Evolutionary conservation across 164 flowering plant species (phyloP), one percentile per base, ranked within the genome.

Genomic region (Echeveria elegans): DNA sequence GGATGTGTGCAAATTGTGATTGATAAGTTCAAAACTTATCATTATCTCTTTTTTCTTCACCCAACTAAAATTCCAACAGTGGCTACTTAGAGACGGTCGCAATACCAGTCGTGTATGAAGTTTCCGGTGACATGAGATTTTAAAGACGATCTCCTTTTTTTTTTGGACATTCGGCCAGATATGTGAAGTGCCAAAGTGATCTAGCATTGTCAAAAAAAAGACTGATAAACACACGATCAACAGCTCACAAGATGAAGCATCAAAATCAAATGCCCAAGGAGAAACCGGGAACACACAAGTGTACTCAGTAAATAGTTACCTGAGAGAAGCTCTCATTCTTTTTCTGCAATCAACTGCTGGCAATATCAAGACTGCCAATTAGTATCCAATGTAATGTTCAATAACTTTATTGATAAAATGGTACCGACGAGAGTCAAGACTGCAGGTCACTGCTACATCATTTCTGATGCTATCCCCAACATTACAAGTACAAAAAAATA

Each of bases 301-400:
- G 82, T 18, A 73, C 98, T 83, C 79, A 90, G 86, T 61, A 76
- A 63, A 60, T 83, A 77, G 40, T 95, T 87, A 43, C 91, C 68
- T n/a, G 89, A 85, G 8, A 92, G 81, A 72, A 92, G 84, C 82
- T 89, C 88, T 63, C 87, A 80, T 71, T 96, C 96, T 75, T 82
- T 83, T 40, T 86, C 93, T 47, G 90, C 76, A 48, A 90, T 80
- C 36, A 77, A 86, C 95, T 88, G 84, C 77, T 85, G 67, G 63
- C 61, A 52, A 65, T 31, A 61, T 15, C 70, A 19, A 64, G 61
- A 1, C 50, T 65, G 59, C n/a, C n/a, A n/a, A n/a, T n/a, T n/a
- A n/a, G n/a, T n/a, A n/a, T 59, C 1, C 65, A 52, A 18, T 30
- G 31, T 24, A 62, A 24, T 21, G 31, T 1, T 43, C 18, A 12